Base-by-base conservation (phyloP, 2,329 filamentous ascomycete species). In the Aspergillus quadrilineatus region DNA sequence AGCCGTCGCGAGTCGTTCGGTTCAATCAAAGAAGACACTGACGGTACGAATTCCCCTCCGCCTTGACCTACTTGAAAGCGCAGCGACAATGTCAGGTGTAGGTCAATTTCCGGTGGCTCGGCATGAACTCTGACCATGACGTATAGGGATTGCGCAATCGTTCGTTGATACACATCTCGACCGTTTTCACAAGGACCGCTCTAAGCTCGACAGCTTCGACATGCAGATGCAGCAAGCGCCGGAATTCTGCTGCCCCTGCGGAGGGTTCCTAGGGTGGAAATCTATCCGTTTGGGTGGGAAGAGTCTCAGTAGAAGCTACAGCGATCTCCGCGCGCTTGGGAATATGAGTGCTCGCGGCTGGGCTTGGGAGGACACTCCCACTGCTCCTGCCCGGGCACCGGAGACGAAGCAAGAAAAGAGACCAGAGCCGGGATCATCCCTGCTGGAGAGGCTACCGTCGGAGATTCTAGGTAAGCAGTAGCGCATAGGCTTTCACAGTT, bases 401-500 rank as follows among this genome's bases (percentile, higher is more conserved):
- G 43, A 55, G 37, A 36, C 59, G 17, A 60, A 65, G 34, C 34
- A 37, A 50, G 57, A 60, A n/a, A 50, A 61, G 45, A 65, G 59
- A 60, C 67, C 55, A 49, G 60, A 62, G 43, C 68, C 63, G 44
- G 69, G 63, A 50, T 67, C 60, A 77, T 72, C 87, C 22, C 78
- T 81, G 28, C 75, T 92, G 41, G 89, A 92, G 77, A 82, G 72
- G 59, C 79, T 92, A 6, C 89, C 89, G 0, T 79, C 82, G 50
- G 89, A 92, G 74, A 77, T 92, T 61, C 81, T 90, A 56, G 83
- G 88, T 90, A 80, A 75, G 86, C 78, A 50, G n/a, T 22, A 17
- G n/a, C 6, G 14, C 10, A 4, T 34, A 14, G 17, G 17, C 15
- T 22, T 22, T 22, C 22, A 22, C 22, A 22, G 22, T 22, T 17